Evolutionary conservation across 2,329 filamentous ascomycete genomes (phyloP), one percentile per base, ranked within the genome.

Genomic region (Claviceps monticola): DNA sequence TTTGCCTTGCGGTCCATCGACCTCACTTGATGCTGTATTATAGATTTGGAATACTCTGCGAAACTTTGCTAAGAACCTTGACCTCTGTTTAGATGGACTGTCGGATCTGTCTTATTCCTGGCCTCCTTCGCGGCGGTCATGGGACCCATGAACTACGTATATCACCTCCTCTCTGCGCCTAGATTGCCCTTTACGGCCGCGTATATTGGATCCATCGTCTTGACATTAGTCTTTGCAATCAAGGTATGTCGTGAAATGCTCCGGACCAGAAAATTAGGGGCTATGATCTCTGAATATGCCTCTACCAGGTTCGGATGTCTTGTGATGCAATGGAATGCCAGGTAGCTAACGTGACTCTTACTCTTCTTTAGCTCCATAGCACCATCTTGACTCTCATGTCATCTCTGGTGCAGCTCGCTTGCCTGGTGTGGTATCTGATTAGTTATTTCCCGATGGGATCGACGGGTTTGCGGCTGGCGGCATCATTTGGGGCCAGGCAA

Each of bases 381-480:
- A 89, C 86, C 42, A 70, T 94, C 56, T 79, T 97, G 57, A 97
- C 93, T 16, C 74, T 97, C 51, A 72, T 96, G 56, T 86, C 89
- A 21, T 83, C 88, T 55, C 76, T 96, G 54, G 72, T 90, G 59
- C 93, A 98, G 66, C 75, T 97, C 51, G 82, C 83, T 50, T 86
- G 85, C 56, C 74, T 97, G 57, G 58, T 88, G 46, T 97, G 91
- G 91, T 97, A 97, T 70, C 76, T 96, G 46, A 83, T 97, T 67
- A 95, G 88, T 70, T 98, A 98, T 68, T 97, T 97, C 62, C 93
- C 93, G 26, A 95, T 97, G 90, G 93, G 93, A 42, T 87, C 86
- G 53, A 86, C 84, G 51, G 88, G 93, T 43, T 71, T 98, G 58
- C 84, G 91, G 54, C 80, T 95, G 58, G 89, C 89, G 53, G 88